A percentile compares a stretch with the other conserved stretches of the same genome.
Conservation (phyloP, 805 yeast species). For the Wickerhamiella azymoides region DNA sequence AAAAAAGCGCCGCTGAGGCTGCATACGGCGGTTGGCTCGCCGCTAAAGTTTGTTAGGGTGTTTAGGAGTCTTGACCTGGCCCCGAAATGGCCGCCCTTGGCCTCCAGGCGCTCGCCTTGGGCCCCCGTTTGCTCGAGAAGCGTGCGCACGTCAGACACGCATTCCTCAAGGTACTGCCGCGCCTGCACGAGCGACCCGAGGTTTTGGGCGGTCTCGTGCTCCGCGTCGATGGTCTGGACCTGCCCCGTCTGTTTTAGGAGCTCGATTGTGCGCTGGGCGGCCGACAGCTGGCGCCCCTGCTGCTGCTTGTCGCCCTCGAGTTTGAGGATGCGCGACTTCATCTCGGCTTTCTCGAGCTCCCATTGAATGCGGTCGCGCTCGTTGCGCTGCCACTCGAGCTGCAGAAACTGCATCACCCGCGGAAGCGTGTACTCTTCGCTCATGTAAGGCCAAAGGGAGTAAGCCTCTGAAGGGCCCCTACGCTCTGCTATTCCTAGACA, state of each 20-base stretch:
- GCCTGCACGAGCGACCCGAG: constrained; percentile 1
- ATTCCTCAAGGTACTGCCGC: constrained; percentile 22
- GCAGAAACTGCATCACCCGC: constrained; percentile 52
- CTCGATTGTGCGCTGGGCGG: constrained; percentile 19
- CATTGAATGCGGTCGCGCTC: constrained; percentile 47
- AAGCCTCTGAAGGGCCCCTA: too few species aligned
- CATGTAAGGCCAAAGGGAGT: constrained; percentile 3
- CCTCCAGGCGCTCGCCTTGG: not conserved
- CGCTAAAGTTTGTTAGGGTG: constrained; percentile 16
- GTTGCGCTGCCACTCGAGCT: constrained; percentile 46
- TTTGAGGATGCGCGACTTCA: constrained; percentile 37
- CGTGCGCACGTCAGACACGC: constrained; percentile 26
- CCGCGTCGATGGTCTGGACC: not conserved
- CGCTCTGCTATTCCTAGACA: not conserved
- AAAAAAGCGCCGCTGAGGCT: constrained; percentile 7
- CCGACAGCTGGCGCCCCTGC: constrained; percentile 20
- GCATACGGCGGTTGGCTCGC: constrained; percentile 11
- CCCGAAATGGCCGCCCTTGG: not conserved
- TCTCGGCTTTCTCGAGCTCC: constrained; percentile 47
- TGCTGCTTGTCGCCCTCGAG: constrained; percentile 41
- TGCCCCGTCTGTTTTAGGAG: constrained; percentile 10
- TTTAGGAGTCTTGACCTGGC: constrained; percentile 5
- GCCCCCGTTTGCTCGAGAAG: constrained; percentile 17
- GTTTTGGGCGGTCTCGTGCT: not conserved
- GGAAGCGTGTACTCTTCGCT: constrained; percentile 26